Conservation (phyloP, 2,329 filamentous ascomycete species). For the Trichophaea hybrida region DNA sequence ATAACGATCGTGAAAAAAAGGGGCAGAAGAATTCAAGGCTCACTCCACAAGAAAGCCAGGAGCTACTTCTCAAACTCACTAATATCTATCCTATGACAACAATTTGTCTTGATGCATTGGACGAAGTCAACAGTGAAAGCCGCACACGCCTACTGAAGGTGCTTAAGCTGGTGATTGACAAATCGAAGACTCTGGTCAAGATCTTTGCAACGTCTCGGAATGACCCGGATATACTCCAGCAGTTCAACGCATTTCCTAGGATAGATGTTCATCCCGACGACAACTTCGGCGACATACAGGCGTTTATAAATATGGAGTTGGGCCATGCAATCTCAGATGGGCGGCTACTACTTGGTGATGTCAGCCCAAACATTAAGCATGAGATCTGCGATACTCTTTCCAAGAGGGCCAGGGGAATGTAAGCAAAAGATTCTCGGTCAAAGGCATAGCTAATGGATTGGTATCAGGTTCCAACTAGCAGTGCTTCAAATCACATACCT, state of each 20-base stretch:
- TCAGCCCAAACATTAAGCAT: not conserved
- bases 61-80: slow-evolving; percentile 9
- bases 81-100: slow-evolving; percentile 11
- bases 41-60: slow-evolving; percentile 5
- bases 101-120: slow-evolving; percentile 15
- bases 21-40: not conserved
- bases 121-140: slow-evolving; percentile 4
- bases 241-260: slow-evolving; percentile 9
- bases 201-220: slow-evolving; percentile 17
- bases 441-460: not conserved
- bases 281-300: slow-evolving; percentile 8
- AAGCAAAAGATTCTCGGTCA: not conserved
- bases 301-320: slow-evolving; percentile 9
- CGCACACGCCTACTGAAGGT: not conserved
- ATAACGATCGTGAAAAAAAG: not conserved
- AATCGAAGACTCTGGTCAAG: slow-evolving; percentile 12
- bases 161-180: slow-evolving; percentile 1
- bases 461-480: slow-evolving; percentile 14
- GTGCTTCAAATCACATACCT: slow-evolving; percentile 15
- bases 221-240: slow-evolving; percentile 7
- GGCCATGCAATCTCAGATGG: not conserved
- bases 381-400: slow-evolving; percentile 5
- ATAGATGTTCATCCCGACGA: slow-evolving; percentile 8
- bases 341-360: slow-evolving; percentile 5
- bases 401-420: slow-evolving; percentile 4